A percentile compares a stretch with the other conserved stretches of the same genome.
phyloP scores from a whole-genome alignment of 2,329 filamentous ascomycete genomes.

The Hymenoscyphus repandus region DNA sequence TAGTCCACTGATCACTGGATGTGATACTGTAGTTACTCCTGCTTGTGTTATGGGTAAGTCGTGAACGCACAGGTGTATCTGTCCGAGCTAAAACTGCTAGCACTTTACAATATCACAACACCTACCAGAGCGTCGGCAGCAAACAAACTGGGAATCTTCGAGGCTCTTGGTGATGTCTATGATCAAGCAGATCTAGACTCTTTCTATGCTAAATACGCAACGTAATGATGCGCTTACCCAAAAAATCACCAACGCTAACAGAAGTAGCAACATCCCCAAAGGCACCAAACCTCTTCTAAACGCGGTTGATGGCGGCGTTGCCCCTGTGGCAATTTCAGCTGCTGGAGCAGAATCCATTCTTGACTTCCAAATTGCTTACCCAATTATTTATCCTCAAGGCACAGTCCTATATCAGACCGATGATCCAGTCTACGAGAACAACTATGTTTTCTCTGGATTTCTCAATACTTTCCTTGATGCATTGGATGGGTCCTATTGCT shows the following conservation, averaged over 20 bases:
- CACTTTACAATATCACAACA: conserved; percentile 32
- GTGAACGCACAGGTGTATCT: conserved; percentile 26
- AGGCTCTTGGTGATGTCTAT: conserved; percentile 49
- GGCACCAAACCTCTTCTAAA: conserved; percentile 36
- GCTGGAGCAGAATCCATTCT: conserved; percentile 36
- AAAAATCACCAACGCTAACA: conserved; percentile 4
- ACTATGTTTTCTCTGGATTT: conserved; percentile 36
- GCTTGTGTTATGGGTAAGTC: conserved; percentile 38
- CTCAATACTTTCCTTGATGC: conserved; percentile 45
- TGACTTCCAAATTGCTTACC: conserved; percentile 40
- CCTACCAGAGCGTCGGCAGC: conserved; percentile 8
- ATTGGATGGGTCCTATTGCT: conserved; percentile 44
- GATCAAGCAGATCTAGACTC: conserved; percentile 42
- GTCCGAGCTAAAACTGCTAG: conserved; percentile 28
- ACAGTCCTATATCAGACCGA: conserved; percentile 41
- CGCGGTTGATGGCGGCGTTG: conserved; percentile 36
- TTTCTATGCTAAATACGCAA: conserved; percentile 29
- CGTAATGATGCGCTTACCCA: conserved; percentile 35
- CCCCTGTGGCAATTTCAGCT: conserved; percentile 27
- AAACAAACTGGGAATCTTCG: conserved; percentile 43
- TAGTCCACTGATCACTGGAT: conserved; percentile 12
- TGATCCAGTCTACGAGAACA: conserved; percentile 34
- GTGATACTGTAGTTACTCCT: conserved; percentile 35
- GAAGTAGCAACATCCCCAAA: conserved; percentile 29
- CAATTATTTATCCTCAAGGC: conserved; percentile 43